These are phyloP conservation scores for Alternaria triticimaculans DNA, from an alignment of 2,329 filamentous ascomycete species.

Conservation along the genomic window DNA sequence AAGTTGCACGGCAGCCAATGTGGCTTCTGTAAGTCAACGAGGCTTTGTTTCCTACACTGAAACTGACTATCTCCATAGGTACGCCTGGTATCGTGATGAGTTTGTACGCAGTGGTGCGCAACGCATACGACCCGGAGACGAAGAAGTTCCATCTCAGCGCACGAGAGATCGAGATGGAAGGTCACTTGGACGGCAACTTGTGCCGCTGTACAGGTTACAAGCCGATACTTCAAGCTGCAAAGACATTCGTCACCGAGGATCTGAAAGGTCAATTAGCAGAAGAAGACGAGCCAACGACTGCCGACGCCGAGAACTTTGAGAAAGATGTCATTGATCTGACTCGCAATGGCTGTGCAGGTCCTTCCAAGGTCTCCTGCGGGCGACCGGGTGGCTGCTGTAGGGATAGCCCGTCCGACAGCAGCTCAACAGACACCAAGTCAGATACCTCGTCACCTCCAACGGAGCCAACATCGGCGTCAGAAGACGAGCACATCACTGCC, in stretches of 20 bases:
- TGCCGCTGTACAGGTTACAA: constrained; percentile 94
- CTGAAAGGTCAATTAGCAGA: constrained; percentile 56
- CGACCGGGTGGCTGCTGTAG: constrained; percentile 49
- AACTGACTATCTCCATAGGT: constrained; percentile 10
- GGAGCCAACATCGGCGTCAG: constrained; percentile 33
- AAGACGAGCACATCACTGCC: constrained; percentile 37
- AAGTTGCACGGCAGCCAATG: constrained; percentile 91
- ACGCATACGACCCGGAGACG: constrained; percentile 55
- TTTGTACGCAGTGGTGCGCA: constrained; percentile 87
- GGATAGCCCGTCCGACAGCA: constrained; percentile 40
- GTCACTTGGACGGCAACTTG: constrained; percentile 85
- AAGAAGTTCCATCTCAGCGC: constrained; percentile 44
- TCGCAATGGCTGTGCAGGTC: constrained; percentile 29
- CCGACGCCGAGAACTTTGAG: constrained; percentile 30
- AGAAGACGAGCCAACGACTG: constrained; percentile 59
- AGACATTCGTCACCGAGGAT: constrained; percentile 74
- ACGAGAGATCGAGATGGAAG: constrained; percentile 47
- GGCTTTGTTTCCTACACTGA: rapidly evolving
- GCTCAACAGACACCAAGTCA: constrained; percentile 36
- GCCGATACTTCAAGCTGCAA: constrained; percentile 89
- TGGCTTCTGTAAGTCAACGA: constrained; percentile 70
- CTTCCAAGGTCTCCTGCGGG: constrained; percentile 42
- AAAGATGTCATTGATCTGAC: constrained; percentile 36
- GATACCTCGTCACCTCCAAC: constrained; percentile 37
- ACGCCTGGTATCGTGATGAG: constrained; percentile 95